Evolutionary conservation across 371 early-diverging fungal genomes (phyloP).

Genomic region (Apophysomyces trapeziformis): DNA sequence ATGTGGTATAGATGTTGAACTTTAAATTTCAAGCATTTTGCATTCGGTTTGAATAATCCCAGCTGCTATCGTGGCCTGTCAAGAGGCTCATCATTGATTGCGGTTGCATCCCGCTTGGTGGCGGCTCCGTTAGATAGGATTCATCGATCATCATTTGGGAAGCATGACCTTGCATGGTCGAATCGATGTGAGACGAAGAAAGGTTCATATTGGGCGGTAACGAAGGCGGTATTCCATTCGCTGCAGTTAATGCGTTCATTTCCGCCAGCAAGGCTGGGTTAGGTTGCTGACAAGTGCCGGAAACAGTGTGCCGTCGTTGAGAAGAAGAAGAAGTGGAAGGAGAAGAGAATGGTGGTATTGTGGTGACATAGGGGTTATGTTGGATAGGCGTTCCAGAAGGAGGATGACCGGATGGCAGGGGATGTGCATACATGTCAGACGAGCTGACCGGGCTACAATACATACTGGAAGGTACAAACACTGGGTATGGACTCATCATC

Average conservation of each 20-base stretch:
- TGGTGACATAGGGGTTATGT: conserved; percentile 1
- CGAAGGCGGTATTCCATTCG: not conserved
- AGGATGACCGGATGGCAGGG: not conserved
- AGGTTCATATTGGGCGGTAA: not conserved
- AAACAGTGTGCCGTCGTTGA: not conserved
- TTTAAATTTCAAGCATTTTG: not conserved
- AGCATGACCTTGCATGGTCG: not conserved
- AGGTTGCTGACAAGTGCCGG: not conserved
- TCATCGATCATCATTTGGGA: conserved; percentile 1
- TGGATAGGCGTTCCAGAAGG: not conserved
- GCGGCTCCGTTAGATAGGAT: not conserved
- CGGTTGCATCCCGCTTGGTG: conserved; percentile 63
- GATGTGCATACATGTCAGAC: not conserved
- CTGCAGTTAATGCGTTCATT: not conserved
- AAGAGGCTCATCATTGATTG: conserved; percentile 49
- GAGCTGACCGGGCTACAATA: not conserved
- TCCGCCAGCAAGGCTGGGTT: not conserved
- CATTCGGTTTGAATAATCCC: not conserved
- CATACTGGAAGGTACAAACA: not conserved
- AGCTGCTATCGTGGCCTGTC: not conserved
- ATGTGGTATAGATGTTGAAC: not conserved
- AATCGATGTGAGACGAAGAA: not conserved
- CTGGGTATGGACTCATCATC: not conserved
- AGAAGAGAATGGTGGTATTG: not conserved
- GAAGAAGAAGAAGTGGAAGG: too few species aligned